These are phyloP conservation scores for Cryphonectria carpinicola DNA, from an alignment of 2,329 filamentous ascomycete genomes.

Conservation along the genomic window DNA sequence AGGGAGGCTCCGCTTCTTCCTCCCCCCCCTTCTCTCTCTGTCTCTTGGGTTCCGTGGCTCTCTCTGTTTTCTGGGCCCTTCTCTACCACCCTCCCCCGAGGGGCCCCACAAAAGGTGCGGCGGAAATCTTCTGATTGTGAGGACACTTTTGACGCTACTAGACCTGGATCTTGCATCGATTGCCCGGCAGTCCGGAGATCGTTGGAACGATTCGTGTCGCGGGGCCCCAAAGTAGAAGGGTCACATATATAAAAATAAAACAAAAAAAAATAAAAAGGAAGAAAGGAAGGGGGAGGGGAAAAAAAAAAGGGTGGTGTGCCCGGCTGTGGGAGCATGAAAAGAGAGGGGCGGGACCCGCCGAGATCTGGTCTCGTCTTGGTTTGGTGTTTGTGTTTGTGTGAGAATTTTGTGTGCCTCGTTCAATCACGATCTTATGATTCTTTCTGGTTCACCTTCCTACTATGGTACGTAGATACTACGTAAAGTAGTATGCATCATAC, in stretches of 20 bases:
- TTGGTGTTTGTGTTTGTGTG: background rate
- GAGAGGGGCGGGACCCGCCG: background rate
- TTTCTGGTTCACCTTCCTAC: background rate
- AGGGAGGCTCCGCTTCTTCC: background rate
- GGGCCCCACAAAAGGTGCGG: background rate
- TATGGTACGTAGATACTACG: background rate
- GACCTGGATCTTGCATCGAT: slow-evolving; percentile 3
- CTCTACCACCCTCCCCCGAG: background rate
- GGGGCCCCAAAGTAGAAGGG: slow-evolving; percentile 3
- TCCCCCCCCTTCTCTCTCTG: background rate
- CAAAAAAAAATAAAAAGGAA: no score
- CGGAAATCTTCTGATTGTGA: slow-evolving; percentile 18
- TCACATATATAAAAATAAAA: no score
- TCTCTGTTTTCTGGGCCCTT: background rate
- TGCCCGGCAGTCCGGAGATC: slow-evolving; percentile 4
- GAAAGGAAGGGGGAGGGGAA: no score
- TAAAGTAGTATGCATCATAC: background rate
- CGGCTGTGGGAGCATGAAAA: background rate
- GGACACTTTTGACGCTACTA: slow-evolving; percentile 1
- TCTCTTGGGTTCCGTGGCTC: background rate
- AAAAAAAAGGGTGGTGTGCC: background rate
- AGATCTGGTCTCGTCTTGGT: slow-evolving; percentile 2
- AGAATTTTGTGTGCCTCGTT: background rate
- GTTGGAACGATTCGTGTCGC: slow-evolving; percentile 18
- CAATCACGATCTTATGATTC: background rate